Evolutionary conservation across 2,329 filamentous ascomycete species (phyloP).

Genomic region (Neoscytalidium dimidiatum): DNA sequence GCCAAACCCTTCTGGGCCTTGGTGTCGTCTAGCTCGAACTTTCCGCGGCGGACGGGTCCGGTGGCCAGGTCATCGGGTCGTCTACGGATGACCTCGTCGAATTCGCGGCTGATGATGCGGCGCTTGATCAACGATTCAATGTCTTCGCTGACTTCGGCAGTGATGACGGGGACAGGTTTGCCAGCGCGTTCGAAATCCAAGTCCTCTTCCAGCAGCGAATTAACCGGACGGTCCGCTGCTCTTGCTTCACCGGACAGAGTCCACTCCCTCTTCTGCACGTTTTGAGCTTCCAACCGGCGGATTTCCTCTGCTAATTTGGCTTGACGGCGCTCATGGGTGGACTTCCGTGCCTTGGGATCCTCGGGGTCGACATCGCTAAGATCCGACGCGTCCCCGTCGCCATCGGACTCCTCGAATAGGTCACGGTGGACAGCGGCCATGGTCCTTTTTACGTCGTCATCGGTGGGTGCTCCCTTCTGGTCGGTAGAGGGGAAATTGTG

Average conservation of each 20-base stretch:
- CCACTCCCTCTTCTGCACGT: constrained; percentile 90
- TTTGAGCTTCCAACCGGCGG: constrained; percentile 82
- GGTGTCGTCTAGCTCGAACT: constrained; percentile 80
- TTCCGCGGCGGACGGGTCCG: constrained; percentile 66
- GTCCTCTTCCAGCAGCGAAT: constrained; percentile 92
- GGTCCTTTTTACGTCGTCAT: constrained; percentile 74
- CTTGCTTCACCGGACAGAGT: constrained; percentile 84
- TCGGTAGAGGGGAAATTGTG: constrained; percentile 51
- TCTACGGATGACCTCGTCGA: constrained; percentile 85
- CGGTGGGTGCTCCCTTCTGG: constrained; percentile 36
- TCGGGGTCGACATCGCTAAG: constrained; percentile 65
- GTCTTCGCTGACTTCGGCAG: constrained; percentile 82
- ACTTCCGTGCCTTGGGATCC: constrained; percentile 72
- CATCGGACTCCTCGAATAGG: constrained; percentile 76
- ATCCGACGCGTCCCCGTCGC: constrained; percentile 63
- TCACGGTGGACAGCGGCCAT: constrained; percentile 88
- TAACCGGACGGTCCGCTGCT: constrained; percentile 78
- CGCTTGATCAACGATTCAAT: constrained; percentile 95
- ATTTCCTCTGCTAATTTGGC: constrained; percentile 89
- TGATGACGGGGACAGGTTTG: constrained; percentile 93
- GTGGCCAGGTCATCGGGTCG: constrained; percentile 72
- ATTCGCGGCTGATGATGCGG: constrained; percentile 84
- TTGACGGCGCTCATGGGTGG: constrained; percentile 83
- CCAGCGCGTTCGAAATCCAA: constrained; percentile 94
- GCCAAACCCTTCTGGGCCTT: constrained; percentile 87